Evolutionary conservation across 768 basidiomycete species (phyloP).

Genomic region (Hemileccinum impolitum): DNA sequence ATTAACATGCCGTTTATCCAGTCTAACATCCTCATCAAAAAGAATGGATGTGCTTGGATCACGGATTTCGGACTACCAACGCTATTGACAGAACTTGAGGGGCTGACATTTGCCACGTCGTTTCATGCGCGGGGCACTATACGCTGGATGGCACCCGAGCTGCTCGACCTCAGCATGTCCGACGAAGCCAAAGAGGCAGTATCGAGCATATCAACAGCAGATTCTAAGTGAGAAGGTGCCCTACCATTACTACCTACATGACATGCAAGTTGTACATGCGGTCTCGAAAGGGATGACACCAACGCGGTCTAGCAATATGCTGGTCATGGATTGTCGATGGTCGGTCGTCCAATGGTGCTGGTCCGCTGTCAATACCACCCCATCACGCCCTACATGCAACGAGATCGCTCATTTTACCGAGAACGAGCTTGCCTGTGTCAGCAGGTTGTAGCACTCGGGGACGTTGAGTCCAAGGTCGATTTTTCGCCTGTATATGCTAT

Average conservation of each 20-base stretch:
- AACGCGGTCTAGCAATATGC: not conserved
- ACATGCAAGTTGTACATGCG: conserved; percentile 7
- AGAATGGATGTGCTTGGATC: not conserved
- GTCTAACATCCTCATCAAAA: conserved; percentile 5
- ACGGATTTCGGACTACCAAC: conserved; percentile 8
- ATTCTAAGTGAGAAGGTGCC: conserved; percentile 10
- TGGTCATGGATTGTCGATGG: conserved; percentile 8
- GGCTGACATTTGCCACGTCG: conserved; percentile 1
- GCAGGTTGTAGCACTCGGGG: too few relatives aligned
- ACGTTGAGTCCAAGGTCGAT: too few relatives aligned
- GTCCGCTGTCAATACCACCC: conserved; percentile 23
- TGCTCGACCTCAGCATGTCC: not conserved
- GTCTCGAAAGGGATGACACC: conserved; percentile 4
- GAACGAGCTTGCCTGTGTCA: not conserved
- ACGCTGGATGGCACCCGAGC: conserved; percentile 4
- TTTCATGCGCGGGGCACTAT: not conserved
- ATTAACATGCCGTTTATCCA: not conserved
- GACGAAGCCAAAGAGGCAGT: not conserved
- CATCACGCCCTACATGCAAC: conserved; percentile 27
- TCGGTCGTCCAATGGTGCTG: conserved; percentile 11
- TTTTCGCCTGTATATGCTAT: too few relatives aligned
- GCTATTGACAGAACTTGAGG: conserved; percentile 2
- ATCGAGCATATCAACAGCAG: not conserved
- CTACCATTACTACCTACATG: conserved; percentile 10
- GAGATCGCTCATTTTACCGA: conserved; percentile 23